phyloP scores from a whole-genome alignment of 108 stramenopile species.

The Discostella stelligeroides region DNA sequence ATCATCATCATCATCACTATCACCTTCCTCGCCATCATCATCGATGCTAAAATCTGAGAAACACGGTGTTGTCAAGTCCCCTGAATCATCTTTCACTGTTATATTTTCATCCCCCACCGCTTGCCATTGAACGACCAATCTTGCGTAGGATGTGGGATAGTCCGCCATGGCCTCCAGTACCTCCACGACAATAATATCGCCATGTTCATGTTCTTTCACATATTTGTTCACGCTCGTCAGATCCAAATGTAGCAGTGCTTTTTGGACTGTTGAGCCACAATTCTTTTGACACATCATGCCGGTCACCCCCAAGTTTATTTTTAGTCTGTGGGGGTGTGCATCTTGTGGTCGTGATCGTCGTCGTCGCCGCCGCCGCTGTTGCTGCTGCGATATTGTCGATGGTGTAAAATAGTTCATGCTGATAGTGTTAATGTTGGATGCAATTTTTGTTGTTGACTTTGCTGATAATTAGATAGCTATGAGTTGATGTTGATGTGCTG shows the following conservation, averaged over 20 bases:
- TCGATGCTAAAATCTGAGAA: too few relatives aligned
- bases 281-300: slow-evolving; percentile 97
- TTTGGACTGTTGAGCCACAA: slow-evolving; percentile 72
- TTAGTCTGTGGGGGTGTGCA: not conserved
- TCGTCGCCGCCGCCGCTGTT: slow-evolving; percentile 1
- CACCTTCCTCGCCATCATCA: not conserved
- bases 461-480: too few relatives aligned
- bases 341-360: slow-evolving; percentile 7
- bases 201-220: not conserved
- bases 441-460: too few relatives aligned
- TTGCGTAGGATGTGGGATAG: slow-evolving; percentile 38
- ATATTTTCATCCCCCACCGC: not conserved
- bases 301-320: slow-evolving; percentile 61
- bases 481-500: too few relatives aligned
- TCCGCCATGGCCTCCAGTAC: slow-evolving; percentile 34
- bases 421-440: too few relatives aligned
- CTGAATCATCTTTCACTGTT: not conserved
- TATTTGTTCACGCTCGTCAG: not conserved
- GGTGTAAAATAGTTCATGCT: too few relatives aligned
- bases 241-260: slow-evolving; percentile 40
- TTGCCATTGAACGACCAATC: slow-evolving; percentile 14
- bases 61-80: not conserved
- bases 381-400: not conserved
- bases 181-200: not conserved
- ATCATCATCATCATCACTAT: not conserved